Evolutionary conservation across 257 asterid genomes (phyloP).

Genomic region (Solanum arcanum): DNA sequence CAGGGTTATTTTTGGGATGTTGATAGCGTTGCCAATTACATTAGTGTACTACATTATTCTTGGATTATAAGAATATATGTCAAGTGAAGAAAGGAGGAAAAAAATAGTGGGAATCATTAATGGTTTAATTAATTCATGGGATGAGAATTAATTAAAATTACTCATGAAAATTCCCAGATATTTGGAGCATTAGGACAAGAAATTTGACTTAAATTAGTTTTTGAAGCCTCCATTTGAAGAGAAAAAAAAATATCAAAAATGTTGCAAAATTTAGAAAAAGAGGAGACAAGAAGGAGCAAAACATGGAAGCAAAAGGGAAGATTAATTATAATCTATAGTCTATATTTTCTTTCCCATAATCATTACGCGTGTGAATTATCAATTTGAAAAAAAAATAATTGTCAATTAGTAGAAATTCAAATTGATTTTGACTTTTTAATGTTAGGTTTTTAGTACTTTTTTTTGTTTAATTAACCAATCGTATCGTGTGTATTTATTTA

Average conservation of each 20-base stretch:
- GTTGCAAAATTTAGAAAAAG: background rate
- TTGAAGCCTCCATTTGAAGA: background rate
- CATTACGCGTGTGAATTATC: background rate
- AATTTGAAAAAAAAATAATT: background rate
- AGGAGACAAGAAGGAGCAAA: slow-evolving; percentile 2
- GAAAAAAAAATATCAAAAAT: background rate
- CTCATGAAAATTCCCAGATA: background rate
- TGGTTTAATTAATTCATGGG: background rate
- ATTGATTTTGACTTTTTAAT: background rate
- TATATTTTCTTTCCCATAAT: background rate
- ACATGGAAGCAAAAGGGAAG: background rate
- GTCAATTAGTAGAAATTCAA: background rate
- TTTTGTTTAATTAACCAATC: background rate
- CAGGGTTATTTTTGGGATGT: slow-evolving; percentile 63
- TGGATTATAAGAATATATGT: slow-evolving; percentile 10
- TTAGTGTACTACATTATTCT: slow-evolving; percentile 45
- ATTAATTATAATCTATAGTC: background rate
- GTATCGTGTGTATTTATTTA: background rate
- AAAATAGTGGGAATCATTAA: background rate
- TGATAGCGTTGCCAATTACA: slow-evolving; percentile 49
- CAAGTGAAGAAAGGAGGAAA: background rate
- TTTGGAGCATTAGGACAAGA: slow-evolving; percentile 4
- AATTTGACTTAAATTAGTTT: background rate
- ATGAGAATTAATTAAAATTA: background rate
- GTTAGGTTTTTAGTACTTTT: background rate